Conservation (phyloP, 371 early-diverging fungal genomes). For the Ordospora pajunii region DNA sequence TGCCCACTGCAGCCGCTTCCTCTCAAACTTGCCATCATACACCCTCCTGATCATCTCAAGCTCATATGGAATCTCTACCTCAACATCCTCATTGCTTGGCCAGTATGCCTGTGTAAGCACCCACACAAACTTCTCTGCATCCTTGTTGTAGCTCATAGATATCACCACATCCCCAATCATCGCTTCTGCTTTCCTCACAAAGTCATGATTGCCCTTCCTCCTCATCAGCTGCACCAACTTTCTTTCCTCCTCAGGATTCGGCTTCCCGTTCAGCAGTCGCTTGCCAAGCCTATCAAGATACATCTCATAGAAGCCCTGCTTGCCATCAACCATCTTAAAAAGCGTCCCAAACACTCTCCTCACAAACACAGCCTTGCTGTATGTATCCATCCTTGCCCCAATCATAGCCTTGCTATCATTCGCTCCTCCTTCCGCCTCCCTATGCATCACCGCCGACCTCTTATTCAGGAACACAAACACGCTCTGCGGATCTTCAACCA, state of each 20-base stretch:
- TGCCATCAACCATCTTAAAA: constrained; percentile 32
- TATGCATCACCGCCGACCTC: too few species aligned
- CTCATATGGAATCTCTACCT: not conserved
- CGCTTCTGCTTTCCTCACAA: constrained; percentile 8
- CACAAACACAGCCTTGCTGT: not conserved
- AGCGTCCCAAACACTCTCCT: constrained; percentile 7
- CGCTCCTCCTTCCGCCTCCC: not conserved
- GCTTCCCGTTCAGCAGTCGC: not conserved
- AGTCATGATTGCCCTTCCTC: not conserved
- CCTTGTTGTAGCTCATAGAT: not conserved
- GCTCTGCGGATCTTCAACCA: not conserved
- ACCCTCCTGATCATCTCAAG: not conserved
- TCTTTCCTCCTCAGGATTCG: constrained; percentile 11
- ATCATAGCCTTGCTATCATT: not conserved
- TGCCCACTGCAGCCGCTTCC: not conserved
- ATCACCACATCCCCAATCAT: constrained; percentile 20
- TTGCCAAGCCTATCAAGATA: constrained; percentile 7
- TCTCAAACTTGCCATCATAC: not conserved
- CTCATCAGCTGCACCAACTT: constrained; percentile 4
- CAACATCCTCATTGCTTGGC: not conserved
- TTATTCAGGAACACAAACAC: not conserved
- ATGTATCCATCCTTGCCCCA: not conserved
- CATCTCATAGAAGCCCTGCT: constrained; percentile 7
- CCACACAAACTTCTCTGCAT: not conserved
- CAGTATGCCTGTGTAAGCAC: constrained; percentile 23